Base-by-base conservation (phyloP, 202 grass and related monocot genomes). In the Setaria italica region DNA sequence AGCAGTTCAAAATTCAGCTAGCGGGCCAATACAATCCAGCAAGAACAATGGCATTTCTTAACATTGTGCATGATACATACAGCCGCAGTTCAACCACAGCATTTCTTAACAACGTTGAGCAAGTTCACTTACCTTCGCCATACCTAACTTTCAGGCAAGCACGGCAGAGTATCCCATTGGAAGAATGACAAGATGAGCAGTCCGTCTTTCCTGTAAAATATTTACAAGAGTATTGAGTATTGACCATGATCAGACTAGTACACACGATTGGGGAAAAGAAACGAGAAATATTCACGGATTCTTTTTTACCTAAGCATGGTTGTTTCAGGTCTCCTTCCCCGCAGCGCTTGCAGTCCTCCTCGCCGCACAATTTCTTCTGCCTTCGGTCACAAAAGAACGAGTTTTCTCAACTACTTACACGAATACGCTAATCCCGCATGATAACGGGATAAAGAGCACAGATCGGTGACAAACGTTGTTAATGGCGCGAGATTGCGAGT, bases 91-190 rank as follows among this genome's bases (percentile, higher is more conserved):
- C 58, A 88, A 78, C 37, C 69, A 25, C 62, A 17, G 1, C 17
- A 69, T 88, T 76, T 76, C 4, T 76, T 82, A 16, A 72, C 66
- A 82, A 19, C 7, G 11, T 46, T 83, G 5, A 80, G 47, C 20
- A 30, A 59, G 25, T 46, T 39, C 12, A 13, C 85, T 74, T 95
- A 93, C 95, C 95, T 97, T 97, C 95, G 0, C 95, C 95, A 1
- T 97, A 97, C 58, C 92, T 85, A 49, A 97, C 89, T 87, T 97
- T 93, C 63, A 97, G 95, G 74, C 95, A 97, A 80, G 87, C 95
- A 83, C 95, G 92, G 46, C 92, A 97, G 57, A 97, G 76, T 56
- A 97, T 80, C 72, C 95, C 95, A 45, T 92, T 68, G 0, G 95
- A 85, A 30, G 92, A 97, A 87, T 92, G 95, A 67, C 95, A 97